Evolutionary conservation across 768 basidiomycete species (phyloP), one percentile per base, ranked within the genome.

Genomic region (Psilocybe subaeruginosa): DNA sequence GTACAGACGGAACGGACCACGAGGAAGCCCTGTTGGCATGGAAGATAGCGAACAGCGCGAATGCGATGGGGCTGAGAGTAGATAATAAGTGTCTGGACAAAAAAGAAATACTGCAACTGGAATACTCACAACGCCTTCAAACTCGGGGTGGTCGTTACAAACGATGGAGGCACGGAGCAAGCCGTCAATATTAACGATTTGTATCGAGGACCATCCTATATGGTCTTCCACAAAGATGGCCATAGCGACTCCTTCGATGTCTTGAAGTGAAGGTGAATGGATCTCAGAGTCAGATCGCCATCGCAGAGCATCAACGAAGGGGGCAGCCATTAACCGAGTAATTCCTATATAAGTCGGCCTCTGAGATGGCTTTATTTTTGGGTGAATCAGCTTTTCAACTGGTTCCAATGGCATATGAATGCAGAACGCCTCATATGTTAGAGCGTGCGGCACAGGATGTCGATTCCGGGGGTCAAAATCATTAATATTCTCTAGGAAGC

Each of bases 11-110:
- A 64, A 37, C 87, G 84, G 49, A 86, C 76, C 55, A 86, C 74
- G 19, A 88, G 72, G 11, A 88, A 70, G 55, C 84, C 77, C 8
- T 74, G 72, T 67, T 88, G 86, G 12, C 74, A 71, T 2, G 85
- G 85, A 37, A 86, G 68, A 27, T 82, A 76, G 31, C 84, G 81
- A 52, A 85, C 71, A n/a, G 79, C 82, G 57, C 77, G 78, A 60
- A 89, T 82, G 23, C 74, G 73, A 65, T 85, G 81, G 29, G 73
- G 71, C 85, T 85, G 56, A 23, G 23, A 66, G 52, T 50, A 48
- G 39, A 48, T 19, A 4, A 9, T 9, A 23, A 12, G 16, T 23
- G 61, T 56, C 4, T 41, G 56, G 45, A 67, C 69, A 35, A 61
- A 58, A 30, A 30, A 31, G 11, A 37, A 35, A 2, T 30, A 9